Evolutionary conservation across 2,329 filamentous ascomycete species (phyloP).

Genomic region (Westerdykella sp.): DNA sequence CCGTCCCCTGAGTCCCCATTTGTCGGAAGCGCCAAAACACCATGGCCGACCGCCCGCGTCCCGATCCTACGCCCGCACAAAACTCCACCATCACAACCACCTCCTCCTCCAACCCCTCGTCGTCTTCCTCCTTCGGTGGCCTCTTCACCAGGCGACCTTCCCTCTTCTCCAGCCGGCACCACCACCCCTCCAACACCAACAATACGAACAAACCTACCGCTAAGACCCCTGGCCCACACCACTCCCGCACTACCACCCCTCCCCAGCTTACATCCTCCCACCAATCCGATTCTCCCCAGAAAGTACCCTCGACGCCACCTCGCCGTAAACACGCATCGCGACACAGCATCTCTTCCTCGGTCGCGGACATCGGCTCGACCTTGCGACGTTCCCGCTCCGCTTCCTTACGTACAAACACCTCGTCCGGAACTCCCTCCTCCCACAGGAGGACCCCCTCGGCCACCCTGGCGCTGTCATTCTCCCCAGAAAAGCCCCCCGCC

Average conservation of each 20-base stretch:
- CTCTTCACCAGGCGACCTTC: slow-evolving; percentile 30
- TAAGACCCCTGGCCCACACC: background rate
- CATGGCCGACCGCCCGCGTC: slow-evolving; percentile 11
- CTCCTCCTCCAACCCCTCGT: background rate
- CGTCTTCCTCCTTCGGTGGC: slow-evolving; percentile 4
- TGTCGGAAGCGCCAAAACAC: background rate
- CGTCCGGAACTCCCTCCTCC: slow-evolving; percentile 22
- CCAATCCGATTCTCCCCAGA: slow-evolving; percentile 19
- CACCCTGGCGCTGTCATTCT: slow-evolving; percentile 32
- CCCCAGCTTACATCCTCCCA: slow-evolving; percentile 4
- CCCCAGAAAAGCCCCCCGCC: slow-evolving; percentile 29
- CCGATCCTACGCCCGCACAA: no score
- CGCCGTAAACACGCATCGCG: slow-evolving; percentile 22
- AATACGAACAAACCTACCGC: background rate
- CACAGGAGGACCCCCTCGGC: slow-evolving; percentile 31
- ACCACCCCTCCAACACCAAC: slow-evolving; percentile 4
- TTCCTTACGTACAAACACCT: slow-evolving; percentile 38
- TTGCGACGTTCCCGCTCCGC: slow-evolving; percentile 36
- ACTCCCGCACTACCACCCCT: slow-evolving; percentile 8
- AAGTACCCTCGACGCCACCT: slow-evolving; percentile 20
- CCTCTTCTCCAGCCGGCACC: slow-evolving; percentile 23
- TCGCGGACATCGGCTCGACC: slow-evolving; percentile 35
- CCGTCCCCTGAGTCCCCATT: background rate
- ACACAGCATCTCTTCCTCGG: slow-evolving; percentile 31
- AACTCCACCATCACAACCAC: slow-evolving; percentile 1